Evolutionary conservation across 2,329 filamentous ascomycete genomes (phyloP), one percentile per base, ranked within the genome.

Genomic region (Phaeoacremonium minimum): DNA sequence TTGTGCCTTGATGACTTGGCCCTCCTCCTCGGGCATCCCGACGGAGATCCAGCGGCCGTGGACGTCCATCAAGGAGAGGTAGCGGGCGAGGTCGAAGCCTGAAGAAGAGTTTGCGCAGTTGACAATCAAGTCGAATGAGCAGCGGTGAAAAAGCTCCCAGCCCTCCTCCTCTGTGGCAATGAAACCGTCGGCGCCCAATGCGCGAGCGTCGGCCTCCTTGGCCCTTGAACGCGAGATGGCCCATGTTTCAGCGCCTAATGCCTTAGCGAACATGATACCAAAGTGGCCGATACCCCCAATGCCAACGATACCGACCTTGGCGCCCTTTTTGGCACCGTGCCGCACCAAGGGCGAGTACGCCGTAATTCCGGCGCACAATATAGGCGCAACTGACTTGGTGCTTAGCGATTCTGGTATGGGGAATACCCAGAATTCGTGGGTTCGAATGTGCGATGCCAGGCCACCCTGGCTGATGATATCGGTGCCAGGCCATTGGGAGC

Each of bases 221-320:
- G 51, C 51, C 7, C 52, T 54, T 2, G 56, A 63, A n/a, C 73
- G 64, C 4, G 70, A 75, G 47, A 77, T 76, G 7, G 66, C 73
- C 14, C 73, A 66, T 15, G 76, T 67, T 19, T 79, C 71, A 18
- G 71, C 73, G 2, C 77, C 77, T 18, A 83, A 62, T 1, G 83
- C 83, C 55, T 81, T 83, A 43, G 82, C 76, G 52, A 84, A 87
- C 49, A 86, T 64, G 32, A 87, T 58, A 7, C 73, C 84, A 49
- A 85, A 83, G 61, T 87, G 83, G 6, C 83, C 83, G 38, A 87
- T 75, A 11, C 83, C 83, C 14, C 83, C 83, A 46, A 87, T 67
- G 4, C 78, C 78, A 16, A 84, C 60, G 36, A 84, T 75, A 0
- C 77, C 80, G 3, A 85, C 76, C 14, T 57, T 67, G 56, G 79